These are phyloP conservation scores for Alnus glutinosa DNA, from an alignment of 306 rosid genomes.

Conservation along the genomic window DNA sequence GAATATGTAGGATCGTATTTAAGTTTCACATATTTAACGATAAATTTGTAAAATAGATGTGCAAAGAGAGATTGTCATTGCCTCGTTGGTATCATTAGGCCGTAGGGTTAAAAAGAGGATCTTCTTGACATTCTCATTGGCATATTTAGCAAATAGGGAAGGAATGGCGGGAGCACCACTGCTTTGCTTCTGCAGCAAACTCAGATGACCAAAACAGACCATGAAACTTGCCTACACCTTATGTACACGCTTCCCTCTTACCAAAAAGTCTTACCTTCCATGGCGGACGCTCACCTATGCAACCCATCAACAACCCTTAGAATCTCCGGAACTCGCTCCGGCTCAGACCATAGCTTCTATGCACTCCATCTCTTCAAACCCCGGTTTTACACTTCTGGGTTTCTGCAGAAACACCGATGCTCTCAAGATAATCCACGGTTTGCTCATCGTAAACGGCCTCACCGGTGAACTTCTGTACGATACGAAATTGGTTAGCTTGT, in stretches of 20 bases:
- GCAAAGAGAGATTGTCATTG: too few relatives aligned
- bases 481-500: slow-evolving; percentile 57
- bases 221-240: slow-evolving; percentile 21
- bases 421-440: slow-evolving; percentile 54
- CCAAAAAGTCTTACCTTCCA: slow-evolving; percentile 18
- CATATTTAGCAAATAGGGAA: background rate
- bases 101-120: too few relatives aligned
- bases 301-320: background rate
- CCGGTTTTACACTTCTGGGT: slow-evolving; percentile 40
- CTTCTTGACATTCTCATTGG: too few relatives aligned
- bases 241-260: background rate
- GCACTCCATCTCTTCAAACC: slow-evolving; percentile 30
- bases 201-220: background rate
- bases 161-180: background rate
- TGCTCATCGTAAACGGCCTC: slow-evolving; percentile 50
- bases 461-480: slow-evolving; percentile 29
- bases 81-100: too few relatives aligned
- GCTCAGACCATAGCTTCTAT: slow-evolving; percentile 26
- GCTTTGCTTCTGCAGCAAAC: background rate
- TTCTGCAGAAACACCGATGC: slow-evolving; percentile 48
- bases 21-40: too few relatives aligned
- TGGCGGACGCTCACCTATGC: slow-evolving; percentile 23
- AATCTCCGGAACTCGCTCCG: slow-evolving; percentile 19
- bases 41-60: too few relatives aligned
- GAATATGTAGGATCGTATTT: too few relatives aligned